These are phyloP conservation scores for Neonectria magnoliae DNA, from an alignment of 2,329 filamentous ascomycete genomes.

Conservation along the genomic window DNA sequence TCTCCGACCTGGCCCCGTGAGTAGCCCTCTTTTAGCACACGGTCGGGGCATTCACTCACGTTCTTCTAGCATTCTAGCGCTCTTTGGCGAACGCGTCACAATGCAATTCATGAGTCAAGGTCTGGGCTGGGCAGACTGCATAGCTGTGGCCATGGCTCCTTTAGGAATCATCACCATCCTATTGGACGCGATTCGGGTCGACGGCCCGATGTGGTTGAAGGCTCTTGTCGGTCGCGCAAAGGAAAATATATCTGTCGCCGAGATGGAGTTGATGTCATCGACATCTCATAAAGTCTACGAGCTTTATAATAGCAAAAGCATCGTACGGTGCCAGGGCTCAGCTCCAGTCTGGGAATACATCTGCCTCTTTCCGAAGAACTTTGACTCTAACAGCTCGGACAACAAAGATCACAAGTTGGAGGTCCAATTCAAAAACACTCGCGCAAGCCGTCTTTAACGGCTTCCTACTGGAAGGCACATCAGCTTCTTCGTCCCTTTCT, in stretches of 20 bases:
- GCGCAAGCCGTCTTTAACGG: too few species aligned
- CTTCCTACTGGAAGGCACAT: too few species aligned
- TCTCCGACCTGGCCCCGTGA: background rate
- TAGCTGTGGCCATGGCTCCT: background rate
- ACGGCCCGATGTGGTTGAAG: background rate
- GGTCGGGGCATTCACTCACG: background rate
- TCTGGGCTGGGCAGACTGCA: background rate
- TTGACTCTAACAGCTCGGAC: too few species aligned
- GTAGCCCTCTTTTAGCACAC: background rate
- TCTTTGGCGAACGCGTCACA: background rate
- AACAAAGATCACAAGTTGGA: too few species aligned
- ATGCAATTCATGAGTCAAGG: background rate
- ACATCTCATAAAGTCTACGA: background rate
- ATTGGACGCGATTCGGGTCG: background rate
- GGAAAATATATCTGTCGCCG: background rate
- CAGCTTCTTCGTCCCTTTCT: too few species aligned
- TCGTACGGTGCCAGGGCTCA: background rate
- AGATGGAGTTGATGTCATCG: background rate
- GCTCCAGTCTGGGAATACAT: background rate
- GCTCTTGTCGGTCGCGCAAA: background rate
- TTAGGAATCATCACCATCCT: background rate
- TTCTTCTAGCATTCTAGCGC: background rate
- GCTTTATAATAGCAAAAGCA: background rate
- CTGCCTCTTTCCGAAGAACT: background rate
- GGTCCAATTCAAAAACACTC: too few species aligned